Evolutionary conservation across 2,329 filamentous ascomycete species (phyloP), one percentile per base, ranked within the genome.

Genomic region (Aspergillus melleus): DNA sequence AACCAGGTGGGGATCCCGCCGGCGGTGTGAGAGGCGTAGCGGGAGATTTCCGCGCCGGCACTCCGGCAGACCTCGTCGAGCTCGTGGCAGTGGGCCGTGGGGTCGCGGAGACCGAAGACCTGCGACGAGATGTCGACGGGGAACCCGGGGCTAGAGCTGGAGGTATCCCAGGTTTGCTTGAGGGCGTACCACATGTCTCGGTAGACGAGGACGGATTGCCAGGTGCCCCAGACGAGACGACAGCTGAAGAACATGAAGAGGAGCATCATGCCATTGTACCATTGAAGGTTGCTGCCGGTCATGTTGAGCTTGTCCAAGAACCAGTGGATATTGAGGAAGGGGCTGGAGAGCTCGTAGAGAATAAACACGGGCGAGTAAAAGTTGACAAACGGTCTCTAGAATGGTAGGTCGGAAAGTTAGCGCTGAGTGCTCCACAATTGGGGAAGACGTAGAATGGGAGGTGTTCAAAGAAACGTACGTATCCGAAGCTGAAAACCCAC

Each of bases 321-420:
- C 86, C 86, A 89, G 77, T 89, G 86, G 70, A 88, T 83, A 73
- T 89, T 89, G 63, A 88, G 80, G 72, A 88, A 88, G 9, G 86
- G 86, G 62, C 82, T 84, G 46, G 84, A 87, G 64, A 89, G 83
- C 70, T 89, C 86, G 76, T 88, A 89, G 66, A 89, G 84, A 67
- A 89, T 86, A 76, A 89, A 89, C 6, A 82, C 82, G 0, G 86
- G 84, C 19, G 80, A 84, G 72, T 88, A 89, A 78, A 81, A 88
- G 73, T 88, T 87, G 61, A 87, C 76, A 69, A 88, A 88, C 2
- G 86, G 86, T 63, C 86, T 80, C 86, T 88, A 68, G 55, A 26
- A 9, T 42, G 26, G 14, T 30, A 29, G 24, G n/a, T n/a, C 30
- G 16, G 39, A 12, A 20, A 42, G 22, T 26, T 59, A 32, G 36